Evolutionary conservation across 1,284 basidiomycete genomes (phyloP), one percentile per base, ranked within the genome.

Genomic region (Coniferiporia weirii): DNA sequence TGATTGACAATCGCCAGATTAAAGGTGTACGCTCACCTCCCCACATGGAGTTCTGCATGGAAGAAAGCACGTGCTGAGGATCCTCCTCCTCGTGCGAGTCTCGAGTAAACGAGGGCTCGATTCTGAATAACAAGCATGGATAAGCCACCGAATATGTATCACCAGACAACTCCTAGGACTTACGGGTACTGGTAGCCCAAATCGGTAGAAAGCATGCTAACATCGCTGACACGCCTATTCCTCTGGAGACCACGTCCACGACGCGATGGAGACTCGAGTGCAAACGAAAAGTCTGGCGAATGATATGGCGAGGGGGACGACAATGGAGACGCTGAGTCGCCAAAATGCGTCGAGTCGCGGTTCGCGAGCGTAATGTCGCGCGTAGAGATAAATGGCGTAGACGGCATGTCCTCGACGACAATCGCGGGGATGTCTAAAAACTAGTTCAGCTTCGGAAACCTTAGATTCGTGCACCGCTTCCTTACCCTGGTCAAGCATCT

Each of bases 1-100:
- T 27, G 27, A 2, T 27, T 27, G 27, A 27, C 27, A 27, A 5
- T 27, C 27, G 27, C 27, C 3, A 27, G 5, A 5, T 27, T 2
- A 5, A 27, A 38, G 27, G 4, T 1, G 49, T 45, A n/a, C 8
- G 70, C 81, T 69, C 65, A 85, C 85, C 84, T 68, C 83, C 83
- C 86, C 86, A 89, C 60, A 82, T 76, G 7, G 85, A 87, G 63
- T 77, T 81, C 65, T 85, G 79, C 74, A 87, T 81, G 1, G 84
- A 79, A 15, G 78, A 75, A 35, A 85, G 67, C 32, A 85, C 75
- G 61, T 80, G 73, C 56, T 81, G 74, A 8, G 78, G 76, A 66
- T 83, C 79, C 8, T 81, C 80, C 3, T 65, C 66, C 4, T 63
- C 64, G 2, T 70, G 65, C 4, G 70, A 70, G 20, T 73, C 71